A percentile compares a stretch with the other conserved stretches of the same genome.
phyloP scores from a whole-genome alignment of 2,329 filamentous ascomycete species.

The Monosporascus sp. region DNA sequence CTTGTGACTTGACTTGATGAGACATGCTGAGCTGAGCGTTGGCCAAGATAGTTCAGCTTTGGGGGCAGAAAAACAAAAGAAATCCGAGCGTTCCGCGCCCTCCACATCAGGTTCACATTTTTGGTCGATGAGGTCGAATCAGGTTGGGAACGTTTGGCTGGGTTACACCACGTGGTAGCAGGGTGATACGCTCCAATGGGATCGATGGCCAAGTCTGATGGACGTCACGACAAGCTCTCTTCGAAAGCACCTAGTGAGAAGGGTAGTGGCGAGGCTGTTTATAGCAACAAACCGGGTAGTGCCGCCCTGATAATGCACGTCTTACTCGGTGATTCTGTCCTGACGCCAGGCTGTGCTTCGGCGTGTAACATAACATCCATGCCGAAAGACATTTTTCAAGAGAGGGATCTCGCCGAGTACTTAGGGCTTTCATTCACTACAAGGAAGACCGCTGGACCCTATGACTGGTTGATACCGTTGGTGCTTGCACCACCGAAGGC shows the following conservation, averaged over 20 bases:
- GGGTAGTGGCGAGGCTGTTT: not conserved
- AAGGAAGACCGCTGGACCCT: too few relatives aligned
- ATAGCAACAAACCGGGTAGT: not conserved
- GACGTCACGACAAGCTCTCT: conserved; percentile 1
- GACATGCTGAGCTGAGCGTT: not conserved
- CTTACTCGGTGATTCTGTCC: too few relatives aligned
- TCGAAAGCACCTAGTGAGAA: not conserved
- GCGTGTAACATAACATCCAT: too few relatives aligned
- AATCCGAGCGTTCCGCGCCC: not conserved
- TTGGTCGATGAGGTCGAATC: not conserved
- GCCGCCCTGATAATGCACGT: not conserved
- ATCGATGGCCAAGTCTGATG: not conserved
- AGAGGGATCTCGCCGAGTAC: too few relatives aligned
- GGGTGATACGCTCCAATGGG: not conserved
- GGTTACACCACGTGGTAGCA: not conserved
- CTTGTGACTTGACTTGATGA: not conserved
- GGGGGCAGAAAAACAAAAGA: not conserved
- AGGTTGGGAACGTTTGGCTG: not conserved
- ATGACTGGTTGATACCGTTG: too few relatives aligned
- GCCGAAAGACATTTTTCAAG: too few relatives aligned
- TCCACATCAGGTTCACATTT: not conserved
- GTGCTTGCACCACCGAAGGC: too few relatives aligned
- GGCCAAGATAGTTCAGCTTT: not conserved
- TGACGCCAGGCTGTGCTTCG: too few relatives aligned
- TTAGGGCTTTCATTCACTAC: too few relatives aligned